phyloP scores from a whole-genome alignment of 139 green algal species.

The Pleodorina starrii region DNA sequence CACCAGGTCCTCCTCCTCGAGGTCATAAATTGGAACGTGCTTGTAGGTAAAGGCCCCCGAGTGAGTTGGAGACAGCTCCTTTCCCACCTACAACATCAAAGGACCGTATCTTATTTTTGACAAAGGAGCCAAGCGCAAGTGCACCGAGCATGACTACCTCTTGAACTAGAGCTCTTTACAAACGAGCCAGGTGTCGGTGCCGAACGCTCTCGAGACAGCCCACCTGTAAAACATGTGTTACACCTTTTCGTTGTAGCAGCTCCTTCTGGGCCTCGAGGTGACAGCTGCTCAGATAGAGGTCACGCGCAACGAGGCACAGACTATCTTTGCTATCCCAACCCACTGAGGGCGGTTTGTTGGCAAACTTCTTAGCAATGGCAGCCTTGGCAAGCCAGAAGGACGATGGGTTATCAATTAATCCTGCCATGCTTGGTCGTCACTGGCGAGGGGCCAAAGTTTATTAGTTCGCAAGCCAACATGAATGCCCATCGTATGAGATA shows the following conservation, averaged over 20 bases:
- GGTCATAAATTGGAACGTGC: conserved; percentile 41
- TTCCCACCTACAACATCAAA: conserved; percentile 33
- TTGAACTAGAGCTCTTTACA: not conserved
- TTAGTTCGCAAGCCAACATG: too few species aligned
- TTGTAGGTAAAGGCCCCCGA: conserved; percentile 50
- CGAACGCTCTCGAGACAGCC: not conserved
- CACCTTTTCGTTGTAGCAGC: not conserved
- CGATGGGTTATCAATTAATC: not conserved
- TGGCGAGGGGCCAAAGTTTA: not conserved
- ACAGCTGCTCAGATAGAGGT: conserved; percentile 16
- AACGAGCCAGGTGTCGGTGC: not conserved
- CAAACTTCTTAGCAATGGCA: conserved; percentile 6
- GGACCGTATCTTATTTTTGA: not conserved
- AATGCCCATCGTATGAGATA: too few species aligned
- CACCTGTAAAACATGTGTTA: conserved; percentile 61
- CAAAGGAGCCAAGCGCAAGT: not conserved
- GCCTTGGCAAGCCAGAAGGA: conserved; percentile 31
- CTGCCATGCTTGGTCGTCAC: not conserved
- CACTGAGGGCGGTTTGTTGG: not conserved
- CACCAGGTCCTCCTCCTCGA: conserved; percentile 59
- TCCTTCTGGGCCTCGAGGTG: conserved; percentile 32
- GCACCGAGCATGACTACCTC: not conserved
- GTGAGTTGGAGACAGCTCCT: conserved; percentile 51
- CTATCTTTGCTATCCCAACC: not conserved
- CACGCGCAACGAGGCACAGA: not conserved